Evolutionary conservation across 2,329 filamentous ascomycete genomes (phyloP).

Genomic region (Clonostachys chloroleuca): DNA sequence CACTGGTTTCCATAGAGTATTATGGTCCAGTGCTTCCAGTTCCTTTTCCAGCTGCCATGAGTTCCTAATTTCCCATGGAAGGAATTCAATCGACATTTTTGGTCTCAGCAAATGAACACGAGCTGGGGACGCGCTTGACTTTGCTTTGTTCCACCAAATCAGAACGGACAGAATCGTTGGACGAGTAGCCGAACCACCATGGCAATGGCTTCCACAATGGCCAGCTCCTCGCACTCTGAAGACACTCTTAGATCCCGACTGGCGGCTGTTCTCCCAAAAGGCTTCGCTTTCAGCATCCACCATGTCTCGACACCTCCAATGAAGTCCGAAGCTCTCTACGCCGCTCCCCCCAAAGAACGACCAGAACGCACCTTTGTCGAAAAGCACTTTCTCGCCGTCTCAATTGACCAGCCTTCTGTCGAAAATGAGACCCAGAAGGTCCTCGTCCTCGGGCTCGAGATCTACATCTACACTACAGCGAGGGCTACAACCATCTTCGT

Average conservation of each 20-base stretch:
- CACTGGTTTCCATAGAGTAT: too few relatives aligned
- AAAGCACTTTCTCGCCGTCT: constrained; percentile 66
- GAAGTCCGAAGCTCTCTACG: constrained; percentile 70
- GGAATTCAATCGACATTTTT: too few relatives aligned
- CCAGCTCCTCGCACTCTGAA: neutral
- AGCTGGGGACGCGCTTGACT: too few relatives aligned
- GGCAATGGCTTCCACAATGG: too few relatives aligned
- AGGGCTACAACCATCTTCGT: constrained; percentile 86
- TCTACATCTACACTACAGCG: constrained; percentile 80
- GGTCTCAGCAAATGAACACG: too few relatives aligned
- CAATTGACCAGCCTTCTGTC: constrained; percentile 30
- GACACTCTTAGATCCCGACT: constrained; percentile 19
- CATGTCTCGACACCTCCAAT: constrained; percentile 85
- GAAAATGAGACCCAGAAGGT: constrained; percentile 38
- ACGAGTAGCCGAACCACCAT: too few relatives aligned
- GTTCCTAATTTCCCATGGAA: too few relatives aligned
- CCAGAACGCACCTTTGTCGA: constrained; percentile 81
- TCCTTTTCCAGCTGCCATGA: too few relatives aligned
- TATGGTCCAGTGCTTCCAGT: too few relatives aligned
- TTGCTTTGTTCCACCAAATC: too few relatives aligned
- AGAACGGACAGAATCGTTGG: too few relatives aligned
- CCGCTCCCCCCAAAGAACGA: constrained; percentile 66
- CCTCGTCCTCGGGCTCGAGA: constrained; percentile 78
- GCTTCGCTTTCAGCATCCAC: constrained; percentile 62
- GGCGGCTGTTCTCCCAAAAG: constrained; percentile 47